A percentile compares a stretch with the other conserved stretches of the same genome.
Conservation (phyloP, 78 protist genomes). For the Parvularia atlantis region DNA sequence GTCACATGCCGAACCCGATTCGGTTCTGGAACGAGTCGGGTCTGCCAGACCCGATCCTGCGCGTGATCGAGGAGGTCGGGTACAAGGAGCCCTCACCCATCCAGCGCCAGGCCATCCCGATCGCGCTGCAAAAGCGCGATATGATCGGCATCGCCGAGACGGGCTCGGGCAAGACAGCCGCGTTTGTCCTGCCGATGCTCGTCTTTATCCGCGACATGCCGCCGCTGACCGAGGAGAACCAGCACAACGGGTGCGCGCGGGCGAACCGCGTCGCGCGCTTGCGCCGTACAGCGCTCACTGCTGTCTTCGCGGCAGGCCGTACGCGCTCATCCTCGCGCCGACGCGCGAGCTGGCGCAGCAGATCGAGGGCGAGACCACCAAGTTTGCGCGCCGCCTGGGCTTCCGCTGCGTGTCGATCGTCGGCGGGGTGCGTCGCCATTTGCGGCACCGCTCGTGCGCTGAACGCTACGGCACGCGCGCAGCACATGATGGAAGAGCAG, state of each 20-base stretch:
- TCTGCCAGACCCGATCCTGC: slow-evolving; percentile 28
- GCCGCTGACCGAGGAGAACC: too few relatives aligned
- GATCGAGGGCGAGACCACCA: slow-evolving; percentile 46
- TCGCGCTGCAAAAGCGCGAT: slow-evolving; percentile 62
- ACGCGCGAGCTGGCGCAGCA: slow-evolving; percentile 97
- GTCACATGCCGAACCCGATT: slow-evolving; percentile 53
- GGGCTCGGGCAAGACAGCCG: slow-evolving; percentile 95
- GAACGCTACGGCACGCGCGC: too few relatives aligned
- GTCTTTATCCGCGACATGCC: slow-evolving; percentile 1
- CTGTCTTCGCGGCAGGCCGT: too few relatives aligned
- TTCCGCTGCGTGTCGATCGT: too few relatives aligned
- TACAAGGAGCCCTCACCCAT: slow-evolving; percentile 77
- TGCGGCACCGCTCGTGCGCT: too few relatives aligned
- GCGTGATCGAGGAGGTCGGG: slow-evolving; percentile 38
- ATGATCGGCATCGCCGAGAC: slow-evolving; percentile 86
- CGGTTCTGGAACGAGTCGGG: slow-evolving; percentile 40
- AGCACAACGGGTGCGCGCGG: too few relatives aligned
- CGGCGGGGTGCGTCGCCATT: too few relatives aligned
- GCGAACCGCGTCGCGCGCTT: too few relatives aligned
- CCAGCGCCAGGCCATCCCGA: slow-evolving; percentile 71
- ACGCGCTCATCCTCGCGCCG: slow-evolving; percentile 86
- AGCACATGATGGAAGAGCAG: too few relatives aligned
- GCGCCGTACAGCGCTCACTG: too few relatives aligned
- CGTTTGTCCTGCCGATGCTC: slow-evolving; percentile 82
- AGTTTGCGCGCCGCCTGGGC: slow-evolving; percentile 9